Percentiles rank a stretch among this genome's conserved stretches.
Evolutionary conservation across 768 basidiomycete genomes (phyloP).

Genomic region (Podaxis sp.): DNA sequence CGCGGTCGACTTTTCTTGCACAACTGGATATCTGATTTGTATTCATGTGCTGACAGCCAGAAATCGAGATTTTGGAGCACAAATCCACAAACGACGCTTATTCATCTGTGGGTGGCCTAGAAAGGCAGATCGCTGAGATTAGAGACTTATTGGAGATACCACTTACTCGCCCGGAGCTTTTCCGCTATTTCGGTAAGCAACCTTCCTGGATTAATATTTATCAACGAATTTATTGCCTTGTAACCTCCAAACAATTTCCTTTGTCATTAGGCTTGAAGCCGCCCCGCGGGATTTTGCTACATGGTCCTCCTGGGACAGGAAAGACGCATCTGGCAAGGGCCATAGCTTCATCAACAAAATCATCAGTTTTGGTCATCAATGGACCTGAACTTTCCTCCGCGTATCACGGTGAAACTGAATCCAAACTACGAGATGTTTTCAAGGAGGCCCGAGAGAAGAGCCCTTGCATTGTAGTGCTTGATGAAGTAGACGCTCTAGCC

Average conservation of each 20-base stretch:
- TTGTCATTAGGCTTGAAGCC: conserved; percentile 73
- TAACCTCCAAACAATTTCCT: background rate
- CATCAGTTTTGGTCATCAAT: conserved; percentile 90
- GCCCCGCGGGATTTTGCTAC: conserved; percentile 91
- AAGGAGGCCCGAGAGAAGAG: conserved; percentile 75
- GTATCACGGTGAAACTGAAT: conserved; percentile 97
- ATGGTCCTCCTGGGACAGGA: conserved; percentile 96
- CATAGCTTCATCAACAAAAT: conserved; percentile 84
- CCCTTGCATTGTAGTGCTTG: conserved; percentile 92
- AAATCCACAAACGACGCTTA: conserved; percentile 59
- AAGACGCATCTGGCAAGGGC: conserved; percentile 96
- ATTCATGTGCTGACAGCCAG: conserved; percentile 30
- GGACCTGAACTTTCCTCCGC: conserved; percentile 95
- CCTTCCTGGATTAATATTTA: conserved; percentile 8
- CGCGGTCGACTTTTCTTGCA: conserved; percentile 1
- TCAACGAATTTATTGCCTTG: background rate
- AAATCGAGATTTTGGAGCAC: conserved; percentile 48
- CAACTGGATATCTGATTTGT: conserved; percentile 2
- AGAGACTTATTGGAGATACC: conserved; percentile 35
- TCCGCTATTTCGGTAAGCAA: conserved; percentile 31
- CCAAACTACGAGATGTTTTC: conserved; percentile 87
- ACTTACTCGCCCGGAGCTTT: conserved; percentile 31
- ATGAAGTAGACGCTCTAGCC: conserved; percentile 95
- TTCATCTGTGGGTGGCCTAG: conserved; percentile 81
- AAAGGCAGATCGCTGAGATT: conserved; percentile 85